Evolutionary conservation across 371 early-diverging fungal species (phyloP).

Genomic region (Apophysomyces variabilis): DNA sequence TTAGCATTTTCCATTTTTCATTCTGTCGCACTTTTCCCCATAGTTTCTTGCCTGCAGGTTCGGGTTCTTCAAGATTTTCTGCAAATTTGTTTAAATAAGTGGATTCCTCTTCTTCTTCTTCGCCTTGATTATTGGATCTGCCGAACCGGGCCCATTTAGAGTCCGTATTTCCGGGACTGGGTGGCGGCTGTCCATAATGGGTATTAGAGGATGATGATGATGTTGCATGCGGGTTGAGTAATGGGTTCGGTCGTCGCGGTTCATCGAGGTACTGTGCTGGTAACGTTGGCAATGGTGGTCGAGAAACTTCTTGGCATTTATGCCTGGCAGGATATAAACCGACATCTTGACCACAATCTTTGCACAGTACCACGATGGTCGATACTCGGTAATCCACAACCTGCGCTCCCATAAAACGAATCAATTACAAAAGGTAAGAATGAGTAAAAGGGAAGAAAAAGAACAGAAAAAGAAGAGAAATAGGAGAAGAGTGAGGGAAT

Average conservation of each 20-base stretch:
- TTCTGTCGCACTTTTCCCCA: slow-evolving; percentile 57
- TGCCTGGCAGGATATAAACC: slow-evolving; percentile 72
- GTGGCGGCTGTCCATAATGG: slow-evolving; percentile 11
- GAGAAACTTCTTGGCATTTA: slow-evolving; percentile 54
- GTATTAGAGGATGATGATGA: slow-evolving; percentile 23
- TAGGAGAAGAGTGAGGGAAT: neutral
- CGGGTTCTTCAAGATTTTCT: slow-evolving; percentile 36
- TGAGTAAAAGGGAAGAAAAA: slow-evolving; percentile 5
- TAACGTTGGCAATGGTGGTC: slow-evolving; percentile 53
- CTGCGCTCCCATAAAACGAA: slow-evolving; percentile 44
- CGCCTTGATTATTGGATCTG: neutral
- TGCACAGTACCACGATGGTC: slow-evolving; percentile 64
- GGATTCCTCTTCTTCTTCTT: slow-evolving; percentile 39
- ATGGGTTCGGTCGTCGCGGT: neutral
- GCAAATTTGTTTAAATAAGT: slow-evolving; percentile 52
- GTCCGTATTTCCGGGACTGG: slow-evolving; percentile 7
- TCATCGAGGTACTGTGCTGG: slow-evolving; percentile 30
- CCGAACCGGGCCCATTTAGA: slow-evolving; percentile 28
- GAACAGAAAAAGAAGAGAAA: slow-evolving; percentile 15
- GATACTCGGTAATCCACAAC: slow-evolving; percentile 71
- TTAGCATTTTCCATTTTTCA: slow-evolving; percentile 55
- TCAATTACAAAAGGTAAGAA: neutral
- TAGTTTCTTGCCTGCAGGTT: slow-evolving; percentile 36
- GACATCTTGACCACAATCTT: slow-evolving; percentile 73
- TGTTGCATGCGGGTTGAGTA: slow-evolving; percentile 18